Evolutionary conservation across 2,329 filamentous ascomycete genomes (phyloP), one percentile per base, ranked within the genome.

Genomic region (Cladophialophora immunda): DNA sequence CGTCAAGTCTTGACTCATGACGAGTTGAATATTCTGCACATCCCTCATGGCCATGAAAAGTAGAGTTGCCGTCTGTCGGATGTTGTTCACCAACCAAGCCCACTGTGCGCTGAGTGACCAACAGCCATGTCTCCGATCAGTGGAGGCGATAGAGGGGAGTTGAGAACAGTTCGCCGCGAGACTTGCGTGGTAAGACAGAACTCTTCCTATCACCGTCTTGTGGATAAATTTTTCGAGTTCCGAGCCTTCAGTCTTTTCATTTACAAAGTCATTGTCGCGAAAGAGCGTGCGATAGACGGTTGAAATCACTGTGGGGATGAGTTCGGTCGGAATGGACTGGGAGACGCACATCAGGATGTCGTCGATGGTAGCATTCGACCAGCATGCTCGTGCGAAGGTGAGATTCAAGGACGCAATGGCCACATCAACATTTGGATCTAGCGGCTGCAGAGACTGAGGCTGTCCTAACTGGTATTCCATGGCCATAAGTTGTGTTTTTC

Each of bases 231-330:
- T 84, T 75, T 94, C 89, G 72, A 91, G 87, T 67, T 97, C 92
- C 57, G 92, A 71, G 17, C 66, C 68, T 50, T 54, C 59, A 4
- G 62, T 65, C 57, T 68, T 69, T 55, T 72, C 70, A 22, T 68
- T 86, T 0, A 92, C 91, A 75, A 94, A 96, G 79, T 98, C 94
- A 56, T 94, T 87, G 58, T 89, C 88, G 32, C 92, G 84, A 69
- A 89, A 90, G 59, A 94, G 81, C 65, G 91, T 87, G 47, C 87
- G 84, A 60, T 92, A 88, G 13, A 93, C 81, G 70, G 92, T 89
- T 47, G 82, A 84, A 60, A 92, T 81, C 89, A 65, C 89, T 83
- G 50, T 84, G 82, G 61, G 87, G 81, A 70, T 91, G 88, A 58
- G 85, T 86, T 89, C 73, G 62, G 62, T 15, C 72, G 4, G 76